Evolutionary conservation across 495 filamentous ascomycete species (phyloP), one percentile per base, ranked within the genome.

Genomic region (Halenospora varia): DNA sequence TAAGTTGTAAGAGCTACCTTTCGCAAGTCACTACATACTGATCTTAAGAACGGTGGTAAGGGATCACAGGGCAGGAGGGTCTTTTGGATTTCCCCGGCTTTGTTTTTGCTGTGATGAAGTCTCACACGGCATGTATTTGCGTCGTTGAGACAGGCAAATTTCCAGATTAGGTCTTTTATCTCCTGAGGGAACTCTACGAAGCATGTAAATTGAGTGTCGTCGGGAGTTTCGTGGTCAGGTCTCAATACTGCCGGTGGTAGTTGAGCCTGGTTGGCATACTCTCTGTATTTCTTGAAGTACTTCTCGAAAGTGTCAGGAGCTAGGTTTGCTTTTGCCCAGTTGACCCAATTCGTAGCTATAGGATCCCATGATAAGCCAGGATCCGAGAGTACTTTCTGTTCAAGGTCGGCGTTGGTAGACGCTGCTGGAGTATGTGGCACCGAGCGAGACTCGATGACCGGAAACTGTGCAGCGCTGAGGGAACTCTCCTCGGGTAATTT

Each of bases 101-200:
- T 13, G 13, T 35, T 35, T 6, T 6, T 4, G 6, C 29, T 4
- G 29, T 4, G 13, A 35, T 35, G 6, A 35, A 35, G 29, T 35
- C 29, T 4, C 4, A 53, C 2, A 22, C 51, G 41, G 24, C 2
- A 11, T 9, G 22, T 24, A 8, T 13, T 40, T n/a, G 19, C 10
- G 3, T 59, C 60, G 9, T 45, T 25, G 17, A 4, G 20, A 4
- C 40, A 20, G 6, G 53, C 61, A 39, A 41, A 44, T 17, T 48
- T 13, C 61, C 61, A 63, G 48, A 63, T 56, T 20, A 49, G 15
- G 19, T 42, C 6, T 18, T 47, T 24, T 1, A 57, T 4, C 29
- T 57, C 55, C 2, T n/a, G 13, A 3, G 55, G 55, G 9, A 57
- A 25, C 3, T 35, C 6, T 3, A 10, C 10, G 35, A 59, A 59